phyloP scores from a whole-genome alignment of 768 basidiomycete genomes.

The Russula olivacea region DNA sequence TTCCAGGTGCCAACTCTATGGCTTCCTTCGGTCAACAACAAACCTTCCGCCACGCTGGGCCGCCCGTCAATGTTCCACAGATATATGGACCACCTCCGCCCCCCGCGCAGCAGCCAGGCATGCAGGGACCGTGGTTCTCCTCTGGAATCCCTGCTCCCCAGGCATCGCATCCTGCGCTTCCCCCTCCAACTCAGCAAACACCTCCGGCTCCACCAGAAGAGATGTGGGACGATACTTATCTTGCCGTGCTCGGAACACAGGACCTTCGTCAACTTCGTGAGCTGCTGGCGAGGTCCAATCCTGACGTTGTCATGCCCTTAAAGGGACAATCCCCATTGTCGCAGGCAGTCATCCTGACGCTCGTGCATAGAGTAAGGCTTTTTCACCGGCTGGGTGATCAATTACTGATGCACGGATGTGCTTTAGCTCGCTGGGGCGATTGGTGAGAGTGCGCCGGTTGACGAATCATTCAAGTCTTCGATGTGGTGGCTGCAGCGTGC shows the following conservation, averaged over 20 bases:
- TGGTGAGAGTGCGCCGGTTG: constrained; percentile 67
- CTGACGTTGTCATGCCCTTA: constrained; percentile 74
- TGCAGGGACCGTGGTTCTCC: constrained; percentile 51
- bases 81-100: constrained; percentile 29
- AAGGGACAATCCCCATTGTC: constrained; percentile 65
- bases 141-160: constrained; percentile 71
- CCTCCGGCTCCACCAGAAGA: constrained; percentile 60
- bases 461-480: constrained; percentile 75
- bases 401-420: constrained; percentile 9
- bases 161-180: constrained; percentile 71
- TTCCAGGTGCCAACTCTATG: constrained; percentile 7
- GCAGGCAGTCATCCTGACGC: constrained; percentile 77
- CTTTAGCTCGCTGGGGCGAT: constrained; percentile 64
- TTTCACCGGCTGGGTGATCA: background rate
- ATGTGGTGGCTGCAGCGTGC: constrained; percentile 86
- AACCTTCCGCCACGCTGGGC: constrained; percentile 34
- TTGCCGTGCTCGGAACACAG: constrained; percentile 69
- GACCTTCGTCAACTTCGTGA: constrained; percentile 70
- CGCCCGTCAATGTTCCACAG: constrained; percentile 30
- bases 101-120: constrained; percentile 22
- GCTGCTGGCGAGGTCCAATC: constrained; percentile 64
- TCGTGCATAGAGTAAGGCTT: constrained; percentile 68
- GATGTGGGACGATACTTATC: constrained; percentile 74
- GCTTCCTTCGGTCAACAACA: constrained; percentile 21
- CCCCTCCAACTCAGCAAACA: constrained; percentile 49